Conservation (phyloP, 805 yeast genomes). For the Starmerella ratchasimensis region DNA sequence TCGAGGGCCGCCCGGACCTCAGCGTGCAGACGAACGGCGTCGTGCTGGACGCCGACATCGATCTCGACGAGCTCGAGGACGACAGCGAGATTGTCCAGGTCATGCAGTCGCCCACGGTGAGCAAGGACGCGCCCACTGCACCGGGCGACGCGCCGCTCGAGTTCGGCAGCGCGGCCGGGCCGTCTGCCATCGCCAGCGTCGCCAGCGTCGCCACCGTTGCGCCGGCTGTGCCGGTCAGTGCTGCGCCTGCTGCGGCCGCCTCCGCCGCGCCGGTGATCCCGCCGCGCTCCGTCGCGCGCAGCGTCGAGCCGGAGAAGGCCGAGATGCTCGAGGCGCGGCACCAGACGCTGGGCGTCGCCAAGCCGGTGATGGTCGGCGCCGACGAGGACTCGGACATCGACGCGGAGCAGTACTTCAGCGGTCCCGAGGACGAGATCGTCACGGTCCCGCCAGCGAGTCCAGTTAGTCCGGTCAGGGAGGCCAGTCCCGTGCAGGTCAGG, state of each 20-base stretch:
- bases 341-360: conserved; percentile 10
- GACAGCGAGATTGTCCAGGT: too few relatives aligned
- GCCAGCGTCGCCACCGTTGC: neutral
- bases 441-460: neutral
- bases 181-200: too few relatives aligned
- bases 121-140: too few relatives aligned
- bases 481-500: too few relatives aligned
- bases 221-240: neutral
- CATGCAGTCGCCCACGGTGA: too few relatives aligned
- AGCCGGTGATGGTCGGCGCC: conserved; percentile 10
- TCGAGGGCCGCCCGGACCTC: too few relatives aligned
- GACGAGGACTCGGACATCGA: conserved; percentile 5
- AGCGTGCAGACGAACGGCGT: too few relatives aligned
- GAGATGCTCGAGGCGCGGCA: conserved; percentile 16
- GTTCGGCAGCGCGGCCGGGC: too few relatives aligned
- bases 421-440: conserved; percentile 7
- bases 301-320: conserved; percentile 12
- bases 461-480: too few relatives aligned
- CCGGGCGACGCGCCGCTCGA: too few relatives aligned
- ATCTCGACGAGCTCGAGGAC: neutral
- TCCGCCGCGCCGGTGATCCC: conserved; percentile 9
- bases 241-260: neutral
- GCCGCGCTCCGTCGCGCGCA: conserved; percentile 13
- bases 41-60: neutral
- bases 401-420: conserved; percentile 5